Evolutionary conservation across 2,329 filamentous ascomycete species (phyloP), one percentile per base, ranked within the genome.

Genomic region (Hypoxylon sp.): DNA sequence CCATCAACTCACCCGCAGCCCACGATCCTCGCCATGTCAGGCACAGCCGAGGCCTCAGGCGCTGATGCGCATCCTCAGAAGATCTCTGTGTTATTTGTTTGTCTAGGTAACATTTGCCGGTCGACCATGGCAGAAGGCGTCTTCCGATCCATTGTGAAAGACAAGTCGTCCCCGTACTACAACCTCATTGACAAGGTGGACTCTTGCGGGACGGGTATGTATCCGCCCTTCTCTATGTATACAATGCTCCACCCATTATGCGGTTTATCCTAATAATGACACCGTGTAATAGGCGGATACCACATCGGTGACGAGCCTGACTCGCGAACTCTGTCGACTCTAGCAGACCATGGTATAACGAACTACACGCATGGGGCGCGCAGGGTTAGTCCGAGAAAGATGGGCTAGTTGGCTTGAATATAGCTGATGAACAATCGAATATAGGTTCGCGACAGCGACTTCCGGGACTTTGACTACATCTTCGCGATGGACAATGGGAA

Each of bases 101-200:
- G 96, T 82, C 87, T 98, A 35, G 96, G 96, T 79, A 99, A 99
- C 81, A 98, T 98, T 77, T 99, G 94, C 79, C 86, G 88, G 68
- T 97, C 94, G 6, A 93, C 96, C 33, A 98, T 99, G 96, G 94
- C 95, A 50, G 95, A 98, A 84, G 96, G 93, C 55, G 92, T 97
- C 72, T 98, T 99, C 82, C 89, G 90, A 65, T 88, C 90, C 67
- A 83, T 96, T 44, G 86, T 87, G 44, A 85, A 87, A 72, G 87
- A 91, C 65, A 81, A 72, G 33, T 70, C 74, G 73, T 81, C 87
- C 51, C 84, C 88, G 25, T 89, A 89, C 76, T 84, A 86, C 74
- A 84, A 81, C 51, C 82, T 85, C 67, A 89, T 98, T 76, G 83
- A 82, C 14, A 83, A 83, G 66, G 89, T 98, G 73, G 96, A 98